These are phyloP conservation scores for Alternaria conjuncta DNA, from an alignment of 2,329 filamentous ascomycete genomes.

Conservation along the genomic window DNA sequence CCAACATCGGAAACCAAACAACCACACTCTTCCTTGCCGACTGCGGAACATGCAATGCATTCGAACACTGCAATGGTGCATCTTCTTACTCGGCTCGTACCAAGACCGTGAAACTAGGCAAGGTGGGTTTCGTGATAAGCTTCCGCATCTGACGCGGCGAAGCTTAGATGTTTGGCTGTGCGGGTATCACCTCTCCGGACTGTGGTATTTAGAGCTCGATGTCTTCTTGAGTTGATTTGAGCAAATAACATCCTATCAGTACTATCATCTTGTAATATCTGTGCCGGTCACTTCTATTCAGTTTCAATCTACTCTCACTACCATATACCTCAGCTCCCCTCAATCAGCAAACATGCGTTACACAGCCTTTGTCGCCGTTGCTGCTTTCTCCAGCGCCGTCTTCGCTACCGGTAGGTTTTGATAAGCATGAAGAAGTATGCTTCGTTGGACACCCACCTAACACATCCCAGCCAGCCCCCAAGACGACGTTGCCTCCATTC, in stretches of 20 bases:
- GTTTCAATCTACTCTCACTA: slow-evolving; percentile 1
- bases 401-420: slow-evolving; percentile 28
- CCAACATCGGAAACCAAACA: slow-evolving; percentile 18
- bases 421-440: neutral
- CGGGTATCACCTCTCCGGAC: neutral
- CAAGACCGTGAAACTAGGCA: slow-evolving; percentile 32
- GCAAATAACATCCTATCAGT: slow-evolving; percentile 6
- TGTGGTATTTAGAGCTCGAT: slow-evolving; percentile 1
- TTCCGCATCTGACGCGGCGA: slow-evolving; percentile 22
- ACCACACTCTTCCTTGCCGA: slow-evolving; percentile 19
- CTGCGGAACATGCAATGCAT: slow-evolving; percentile 3
- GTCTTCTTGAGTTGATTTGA: slow-evolving; percentile 6
- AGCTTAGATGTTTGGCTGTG: slow-evolving; percentile 15
- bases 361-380: slow-evolving; percentile 32
- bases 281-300: slow-evolving; percentile 40
- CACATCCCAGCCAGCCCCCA: slow-evolving; percentile 20
- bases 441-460: neutral
- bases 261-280: slow-evolving; percentile 25
- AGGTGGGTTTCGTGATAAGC: slow-evolving; percentile 27
- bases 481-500: slow-evolving; percentile 34
- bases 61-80: neutral
- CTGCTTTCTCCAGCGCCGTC: slow-evolving; percentile 34
- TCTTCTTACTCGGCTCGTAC: slow-evolving; percentile 2
- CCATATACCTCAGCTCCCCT: neutral
- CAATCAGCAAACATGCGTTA: slow-evolving; percentile 37